phyloP scores from a whole-genome alignment of 257 asterid genomes.

The Echium plantagineum region DNA sequence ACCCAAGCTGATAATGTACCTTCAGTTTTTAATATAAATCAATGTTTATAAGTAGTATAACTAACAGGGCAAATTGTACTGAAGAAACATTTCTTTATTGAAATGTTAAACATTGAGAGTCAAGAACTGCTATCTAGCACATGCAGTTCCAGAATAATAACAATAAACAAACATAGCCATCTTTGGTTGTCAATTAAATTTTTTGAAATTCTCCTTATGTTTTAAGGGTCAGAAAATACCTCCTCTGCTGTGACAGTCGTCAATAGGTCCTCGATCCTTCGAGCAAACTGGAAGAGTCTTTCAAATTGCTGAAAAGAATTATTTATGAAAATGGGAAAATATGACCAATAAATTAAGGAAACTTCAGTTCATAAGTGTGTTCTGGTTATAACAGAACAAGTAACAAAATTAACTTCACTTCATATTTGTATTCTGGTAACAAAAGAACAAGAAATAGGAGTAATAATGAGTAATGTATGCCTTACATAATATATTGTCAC shows the following conservation, averaged over 20 bases:
- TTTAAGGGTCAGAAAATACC: conserved; percentile 35
- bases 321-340: neutral
- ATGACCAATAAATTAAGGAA: neutral
- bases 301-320: conserved; percentile 75
- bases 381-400: conserved; percentile 1
- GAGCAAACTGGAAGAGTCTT: conserved; percentile 78
- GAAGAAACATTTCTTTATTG: neutral
- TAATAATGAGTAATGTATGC: conserved; percentile 9
- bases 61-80: too few relatives aligned
- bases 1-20: conserved; percentile 90
- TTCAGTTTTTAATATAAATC: conserved; percentile 20
- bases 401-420: conserved; percentile 6
- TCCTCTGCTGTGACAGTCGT: conserved; percentile 65
- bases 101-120: neutral
- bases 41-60: conserved; percentile 7
- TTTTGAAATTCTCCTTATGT: neutral
- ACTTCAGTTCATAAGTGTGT: conserved; percentile 1
- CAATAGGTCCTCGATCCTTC: conserved; percentile 78
- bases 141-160: neutral
- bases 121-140: too few relatives aligned
- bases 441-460: conserved; percentile 8
- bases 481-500: conserved; percentile 74
- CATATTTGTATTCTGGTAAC: neutral
- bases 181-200: neutral
- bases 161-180: neutral